Evolutionary conservation across 345 rosid genomes (phyloP).

Genomic region (Nephelium lappaceum): DNA sequence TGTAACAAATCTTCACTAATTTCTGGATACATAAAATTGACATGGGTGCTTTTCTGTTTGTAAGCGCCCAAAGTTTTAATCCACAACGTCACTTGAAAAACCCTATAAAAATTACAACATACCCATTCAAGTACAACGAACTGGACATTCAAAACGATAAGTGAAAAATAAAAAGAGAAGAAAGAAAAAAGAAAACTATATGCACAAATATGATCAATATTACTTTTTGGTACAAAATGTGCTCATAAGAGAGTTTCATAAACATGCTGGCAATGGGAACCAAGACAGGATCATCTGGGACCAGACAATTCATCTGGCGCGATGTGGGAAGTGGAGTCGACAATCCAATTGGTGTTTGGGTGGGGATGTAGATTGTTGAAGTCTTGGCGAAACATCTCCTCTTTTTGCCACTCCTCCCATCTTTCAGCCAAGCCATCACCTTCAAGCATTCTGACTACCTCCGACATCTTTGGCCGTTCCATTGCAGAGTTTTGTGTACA

Average conservation of each 20-base stretch:
- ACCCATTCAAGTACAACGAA: constrained; percentile 22
- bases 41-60: constrained; percentile 20
- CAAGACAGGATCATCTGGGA: constrained; percentile 60
- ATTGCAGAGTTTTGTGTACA: constrained; percentile 75
- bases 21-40: constrained; percentile 31
- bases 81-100: constrained; percentile 11
- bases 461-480: constrained; percentile 94
- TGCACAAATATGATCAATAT: constrained; percentile 36
- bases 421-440: constrained; percentile 89
- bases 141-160: constrained; percentile 19
- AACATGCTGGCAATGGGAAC: not conserved
- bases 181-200: constrained; percentile 22
- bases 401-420: constrained; percentile 98
- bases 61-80: constrained; percentile 32
- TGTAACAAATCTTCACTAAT: constrained; percentile 30
- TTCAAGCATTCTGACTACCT: constrained; percentile 95
- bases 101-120: constrained; percentile 40
- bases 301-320: constrained; percentile 75
- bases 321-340: constrained; percentile 65
- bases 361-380: constrained; percentile 36
- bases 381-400: constrained; percentile 66
- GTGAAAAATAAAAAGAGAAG: not conserved
- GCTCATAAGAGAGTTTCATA: not conserved
- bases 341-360: constrained; percentile 52
- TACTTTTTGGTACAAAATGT: constrained; percentile 25